Conservation (phyloP, 1,284 basidiomycete species). For the Paramarasmius palmivorus region DNA sequence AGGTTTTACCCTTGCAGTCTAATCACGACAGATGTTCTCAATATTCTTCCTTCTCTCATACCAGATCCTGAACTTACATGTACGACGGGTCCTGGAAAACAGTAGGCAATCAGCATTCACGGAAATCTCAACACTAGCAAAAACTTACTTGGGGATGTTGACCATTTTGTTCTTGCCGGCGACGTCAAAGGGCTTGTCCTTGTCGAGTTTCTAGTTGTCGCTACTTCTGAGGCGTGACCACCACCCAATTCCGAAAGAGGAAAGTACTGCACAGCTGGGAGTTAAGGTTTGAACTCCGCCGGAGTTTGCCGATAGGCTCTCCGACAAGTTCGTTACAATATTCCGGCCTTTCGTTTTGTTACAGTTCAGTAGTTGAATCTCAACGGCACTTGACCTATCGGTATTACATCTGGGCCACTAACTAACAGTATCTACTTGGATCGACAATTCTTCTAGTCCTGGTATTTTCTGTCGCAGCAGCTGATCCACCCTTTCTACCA, state of each 20-base stretch:
- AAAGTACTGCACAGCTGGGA: no score
- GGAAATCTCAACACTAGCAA: conserved; percentile 2
- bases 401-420: no score
- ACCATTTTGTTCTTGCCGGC: conserved; percentile 68
- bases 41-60: conserved; percentile 1
- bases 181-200: conserved; percentile 17
- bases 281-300: no score
- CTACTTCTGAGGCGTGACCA: no score
- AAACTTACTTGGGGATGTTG: conserved; percentile 85
- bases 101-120: conserved; percentile 20
- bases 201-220: not conserved
- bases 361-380: no score
- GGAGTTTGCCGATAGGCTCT: no score
- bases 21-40: conserved; percentile 15
- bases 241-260: no score
- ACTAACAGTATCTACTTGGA: conserved; percentile 65
- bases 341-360: no score
- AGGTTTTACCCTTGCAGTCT: conserved; percentile 99
- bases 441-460: conserved; percentile 83
- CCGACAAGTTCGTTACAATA: no score
- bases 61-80: conserved; percentile 57
- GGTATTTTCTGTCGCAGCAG: conserved; percentile 71
- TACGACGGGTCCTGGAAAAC: conserved; percentile 71
- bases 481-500: conserved; percentile 74
- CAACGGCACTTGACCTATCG: no score